Evolutionary conservation across 2,329 filamentous ascomycete species (phyloP).

Genomic region (Bipolaris cookei): DNA sequence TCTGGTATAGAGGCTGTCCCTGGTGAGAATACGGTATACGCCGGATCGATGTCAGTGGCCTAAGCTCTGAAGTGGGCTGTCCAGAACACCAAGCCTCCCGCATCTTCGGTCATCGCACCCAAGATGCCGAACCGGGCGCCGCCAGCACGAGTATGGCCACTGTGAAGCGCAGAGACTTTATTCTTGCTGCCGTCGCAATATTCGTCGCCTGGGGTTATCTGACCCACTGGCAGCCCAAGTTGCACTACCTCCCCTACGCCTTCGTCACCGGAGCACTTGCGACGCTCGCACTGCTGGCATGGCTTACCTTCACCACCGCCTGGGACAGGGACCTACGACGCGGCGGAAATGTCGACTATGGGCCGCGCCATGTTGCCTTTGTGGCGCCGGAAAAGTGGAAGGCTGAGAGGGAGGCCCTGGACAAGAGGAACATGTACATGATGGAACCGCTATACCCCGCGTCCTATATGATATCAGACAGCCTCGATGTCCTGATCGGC

Average conservation of each 20-base stretch:
- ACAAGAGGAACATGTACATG: slow-evolving; percentile 69
- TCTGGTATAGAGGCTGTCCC: background rate
- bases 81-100: slow-evolving; percentile 26
- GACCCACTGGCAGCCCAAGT: slow-evolving; percentile 78
- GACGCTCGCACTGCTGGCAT: slow-evolving; percentile 62
- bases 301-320: slow-evolving; percentile 66
- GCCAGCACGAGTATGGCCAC: slow-evolving; percentile 69
- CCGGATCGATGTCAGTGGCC: slow-evolving; percentile 27
- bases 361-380: slow-evolving; percentile 60
- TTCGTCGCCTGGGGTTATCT: slow-evolving; percentile 90
- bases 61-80: slow-evolving; percentile 25
- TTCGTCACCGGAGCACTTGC: slow-evolving; percentile 72
- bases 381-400: slow-evolving; percentile 69
- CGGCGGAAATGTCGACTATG: slow-evolving; percentile 51
- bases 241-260: slow-evolving; percentile 86
- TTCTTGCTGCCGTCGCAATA: slow-evolving; percentile 69
- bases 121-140: slow-evolving; percentile 48
- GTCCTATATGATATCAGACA: slow-evolving; percentile 78
- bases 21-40: slow-evolving; percentile 15
- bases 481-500: slow-evolving; percentile 78
- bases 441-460: slow-evolving; percentile 72
- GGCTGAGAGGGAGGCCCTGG: slow-evolving; percentile 71
- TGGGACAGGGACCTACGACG: slow-evolving; percentile 52
- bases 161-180: slow-evolving; percentile 71
- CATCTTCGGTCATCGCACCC: slow-evolving; percentile 24